Conservation (phyloP, 116 monocot genomes). For the Trichopus zeylanicus region DNA sequence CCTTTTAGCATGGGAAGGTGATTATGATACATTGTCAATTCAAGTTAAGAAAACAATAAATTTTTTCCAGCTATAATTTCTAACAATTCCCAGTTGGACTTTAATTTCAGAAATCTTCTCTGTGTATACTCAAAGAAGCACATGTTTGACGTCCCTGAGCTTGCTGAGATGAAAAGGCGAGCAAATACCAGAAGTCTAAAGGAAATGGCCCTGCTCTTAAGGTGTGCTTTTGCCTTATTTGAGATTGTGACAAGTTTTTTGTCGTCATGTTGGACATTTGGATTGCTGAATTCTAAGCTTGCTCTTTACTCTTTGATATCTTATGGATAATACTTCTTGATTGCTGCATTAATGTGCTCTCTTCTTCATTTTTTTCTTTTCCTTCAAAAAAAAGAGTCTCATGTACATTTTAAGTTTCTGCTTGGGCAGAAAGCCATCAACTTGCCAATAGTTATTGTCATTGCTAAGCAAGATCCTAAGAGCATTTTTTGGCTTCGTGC, state of each 20-base stretch:
- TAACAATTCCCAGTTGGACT: background rate
- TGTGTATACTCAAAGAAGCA: slow-evolving; percentile 99
- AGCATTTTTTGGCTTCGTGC: too few species aligned
- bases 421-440: too few species aligned
- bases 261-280: background rate
- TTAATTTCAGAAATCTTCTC: slow-evolving; percentile 64
- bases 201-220: slow-evolving; percentile 80
- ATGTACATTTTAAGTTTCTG: too few species aligned
- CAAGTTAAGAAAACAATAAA: background rate
- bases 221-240: slow-evolving; percentile 27
- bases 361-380: too few species aligned
- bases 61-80: background rate
- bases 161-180: slow-evolving; percentile 74
- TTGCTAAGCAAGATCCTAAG: too few species aligned
- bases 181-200: slow-evolving; percentile 88
- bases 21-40: background rate
- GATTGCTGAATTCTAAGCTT: background rate
- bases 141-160: slow-evolving; percentile 86
- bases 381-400: too few species aligned
- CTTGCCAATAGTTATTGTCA: too few species aligned
- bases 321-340: too few species aligned
- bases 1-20: slow-evolving; percentile 99
- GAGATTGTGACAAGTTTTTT: too few species aligned
- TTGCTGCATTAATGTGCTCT: too few species aligned
- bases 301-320: too few species aligned